Conservation (phyloP, 192 early-diverging fungal species). For the Phycomyces nitens region DNA sequence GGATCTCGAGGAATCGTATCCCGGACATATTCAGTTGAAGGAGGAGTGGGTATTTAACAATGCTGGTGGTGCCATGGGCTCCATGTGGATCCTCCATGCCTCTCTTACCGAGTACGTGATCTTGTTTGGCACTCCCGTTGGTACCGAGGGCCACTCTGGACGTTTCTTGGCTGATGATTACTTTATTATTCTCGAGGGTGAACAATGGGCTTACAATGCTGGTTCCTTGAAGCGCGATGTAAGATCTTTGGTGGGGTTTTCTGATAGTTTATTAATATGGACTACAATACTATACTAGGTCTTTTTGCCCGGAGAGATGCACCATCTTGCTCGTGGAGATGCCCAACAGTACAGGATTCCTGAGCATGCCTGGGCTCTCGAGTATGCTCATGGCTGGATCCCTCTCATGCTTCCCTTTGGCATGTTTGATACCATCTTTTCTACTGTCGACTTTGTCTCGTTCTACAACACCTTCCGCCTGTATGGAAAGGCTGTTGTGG, state of each 20-base stretch:
- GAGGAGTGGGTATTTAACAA: slow-evolving; percentile 50
- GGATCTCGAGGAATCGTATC: slow-evolving; percentile 33
- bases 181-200: slow-evolving; percentile 44
- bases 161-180: slow-evolving; percentile 43
- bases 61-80: slow-evolving; percentile 47
- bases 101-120: slow-evolving; percentile 47
- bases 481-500: slow-evolving; percentile 26
- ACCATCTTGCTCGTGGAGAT: slow-evolving; percentile 38
- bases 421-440: slow-evolving; percentile 36
- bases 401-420: slow-evolving; percentile 45
- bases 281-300: slow-evolving; percentile 17
- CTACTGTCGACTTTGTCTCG: slow-evolving; percentile 37
- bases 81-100: slow-evolving; percentile 45
- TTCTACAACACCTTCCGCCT: slow-evolving; percentile 38
- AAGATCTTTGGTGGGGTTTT: too few relatives aligned
- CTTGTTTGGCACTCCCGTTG: slow-evolving; percentile 44
- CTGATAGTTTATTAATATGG: too few relatives aligned
- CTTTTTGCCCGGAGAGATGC: slow-evolving; percentile 37
- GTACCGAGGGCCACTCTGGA: slow-evolving; percentile 46
- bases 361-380: slow-evolving; percentile 41
- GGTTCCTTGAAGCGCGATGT: slow-evolving; percentile 38
- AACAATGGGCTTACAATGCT: slow-evolving; percentile 42
- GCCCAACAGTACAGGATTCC: slow-evolving; percentile 46
- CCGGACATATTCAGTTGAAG: slow-evolving; percentile 35
- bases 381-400: slow-evolving; percentile 45